phyloP scores from a whole-genome alignment of 176 grass and related monocot species.

The Raddia distichophylla region DNA sequence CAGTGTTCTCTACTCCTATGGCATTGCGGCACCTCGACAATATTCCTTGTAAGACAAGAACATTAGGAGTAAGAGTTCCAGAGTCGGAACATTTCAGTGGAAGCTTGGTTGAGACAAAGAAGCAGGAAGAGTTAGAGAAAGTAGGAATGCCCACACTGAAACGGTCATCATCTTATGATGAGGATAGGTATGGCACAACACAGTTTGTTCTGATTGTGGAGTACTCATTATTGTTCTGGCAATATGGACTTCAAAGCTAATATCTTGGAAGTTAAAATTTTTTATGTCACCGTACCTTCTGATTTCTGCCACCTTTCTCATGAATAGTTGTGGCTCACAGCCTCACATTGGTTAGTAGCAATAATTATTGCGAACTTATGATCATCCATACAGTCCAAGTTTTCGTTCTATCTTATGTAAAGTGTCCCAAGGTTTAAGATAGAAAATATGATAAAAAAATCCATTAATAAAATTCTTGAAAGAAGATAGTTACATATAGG shows the following conservation, averaged over 20 bases:
- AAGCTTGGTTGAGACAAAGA: constrained; percentile 58
- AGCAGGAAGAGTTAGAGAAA: constrained; percentile 51
- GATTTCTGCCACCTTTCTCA: background rate
- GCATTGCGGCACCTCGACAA: constrained; percentile 53
- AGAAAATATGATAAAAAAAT: background rate
- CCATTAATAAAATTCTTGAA: background rate
- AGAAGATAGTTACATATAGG: constrained; percentile 4
- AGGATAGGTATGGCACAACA: constrained; percentile 67
- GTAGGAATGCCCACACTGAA: constrained; percentile 44
- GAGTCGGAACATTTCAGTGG: constrained; percentile 70
- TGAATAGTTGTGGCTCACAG: background rate
- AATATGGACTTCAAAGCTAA: constrained; percentile 19
- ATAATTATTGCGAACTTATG: constrained; percentile 25
- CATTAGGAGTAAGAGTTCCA: constrained; percentile 50
- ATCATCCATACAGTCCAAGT: constrained; percentile 9
- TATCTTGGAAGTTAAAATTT: constrained; percentile 16
- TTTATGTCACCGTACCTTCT: background rate
- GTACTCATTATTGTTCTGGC: constrained; percentile 19
- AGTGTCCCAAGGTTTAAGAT: constrained; percentile 2
- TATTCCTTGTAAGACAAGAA: constrained; percentile 61
- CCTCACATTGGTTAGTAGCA: background rate
- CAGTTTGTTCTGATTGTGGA: constrained; percentile 23
- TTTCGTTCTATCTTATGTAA: constrained; percentile 23
- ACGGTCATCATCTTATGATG: constrained; percentile 62
- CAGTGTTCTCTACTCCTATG: constrained; percentile 65